Conservation (phyloP, 345 rosid genomes). For the Angophora floribunda region DNA sequence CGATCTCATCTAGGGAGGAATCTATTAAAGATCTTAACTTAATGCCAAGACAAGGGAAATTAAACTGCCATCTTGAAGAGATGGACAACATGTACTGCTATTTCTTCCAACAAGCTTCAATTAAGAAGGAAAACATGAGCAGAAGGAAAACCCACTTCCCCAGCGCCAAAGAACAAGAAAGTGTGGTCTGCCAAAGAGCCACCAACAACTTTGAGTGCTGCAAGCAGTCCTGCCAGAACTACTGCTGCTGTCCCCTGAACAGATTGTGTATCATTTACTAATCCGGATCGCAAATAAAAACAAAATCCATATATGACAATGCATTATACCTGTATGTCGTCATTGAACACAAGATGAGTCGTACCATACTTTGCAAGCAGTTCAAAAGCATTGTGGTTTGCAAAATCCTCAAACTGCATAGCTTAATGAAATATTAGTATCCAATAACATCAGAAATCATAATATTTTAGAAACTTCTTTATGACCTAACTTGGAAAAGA, state of each 20-base stretch:
- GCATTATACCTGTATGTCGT: conserved; percentile 69
- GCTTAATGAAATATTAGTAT: background rate
- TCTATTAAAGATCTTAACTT: background rate
- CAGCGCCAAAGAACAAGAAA: conserved; percentile 94
- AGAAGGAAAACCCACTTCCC: conserved; percentile 52
- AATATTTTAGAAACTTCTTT: background rate
- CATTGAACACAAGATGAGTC: conserved; percentile 87
- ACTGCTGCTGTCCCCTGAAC: conserved; percentile 92
- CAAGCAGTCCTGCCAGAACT: conserved; percentile 82
- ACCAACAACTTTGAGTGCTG: conserved; percentile 59
- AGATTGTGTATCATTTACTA: background rate
- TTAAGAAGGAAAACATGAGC: background rate
- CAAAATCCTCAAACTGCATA: conserved; percentile 93
- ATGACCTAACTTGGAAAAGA: background rate
- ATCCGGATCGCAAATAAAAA: background rate
- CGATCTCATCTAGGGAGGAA: background rate
- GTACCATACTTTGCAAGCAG: conserved; percentile 66
- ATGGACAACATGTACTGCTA: background rate
- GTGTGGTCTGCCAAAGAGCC: conserved; percentile 63
- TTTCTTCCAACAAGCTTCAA: background rate
- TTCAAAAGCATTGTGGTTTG: conserved; percentile 87
- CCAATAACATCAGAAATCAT: background rate
- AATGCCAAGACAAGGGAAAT: background rate
- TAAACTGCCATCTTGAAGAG: background rate
- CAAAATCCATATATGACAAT: background rate